A percentile compares a stretch with the other conserved stretches of the same genome.
These are phyloP conservation scores for Rhododendron simsii DNA, from an alignment of 148 eudicot species.

Conservation along the genomic window DNA sequence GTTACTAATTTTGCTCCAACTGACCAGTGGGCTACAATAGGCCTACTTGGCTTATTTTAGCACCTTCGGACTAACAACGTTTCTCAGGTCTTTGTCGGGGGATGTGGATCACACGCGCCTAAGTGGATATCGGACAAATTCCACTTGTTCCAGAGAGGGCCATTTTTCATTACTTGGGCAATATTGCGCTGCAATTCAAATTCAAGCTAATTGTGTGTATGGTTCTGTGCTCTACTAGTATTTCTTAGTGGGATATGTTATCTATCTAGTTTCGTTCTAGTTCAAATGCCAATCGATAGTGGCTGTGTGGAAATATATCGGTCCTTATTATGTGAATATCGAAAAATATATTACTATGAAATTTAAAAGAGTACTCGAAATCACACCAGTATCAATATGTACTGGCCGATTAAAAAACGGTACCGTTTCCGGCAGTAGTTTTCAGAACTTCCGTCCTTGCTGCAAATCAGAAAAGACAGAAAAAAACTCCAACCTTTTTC, in stretches of 20 bases:
- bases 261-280: not conserved
- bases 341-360: not conserved
- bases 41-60: slow-evolving; percentile 1
- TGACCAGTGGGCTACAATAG: not conserved
- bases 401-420: too few species aligned
- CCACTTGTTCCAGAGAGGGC: not conserved
- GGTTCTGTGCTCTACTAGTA: too few species aligned
- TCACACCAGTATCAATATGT: too few species aligned
- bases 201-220: not conserved
- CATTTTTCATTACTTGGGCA: not conserved
- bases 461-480: not conserved
- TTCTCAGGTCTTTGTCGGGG: not conserved
- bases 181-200: not conserved
- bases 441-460: too few species aligned
- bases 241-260: not conserved
- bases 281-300: not conserved
- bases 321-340: not conserved
- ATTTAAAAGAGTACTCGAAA: not conserved
- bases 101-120: not conserved
- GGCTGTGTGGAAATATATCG: not conserved
- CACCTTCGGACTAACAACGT: not conserved
- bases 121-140: not conserved
- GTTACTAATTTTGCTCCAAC: slow-evolving; percentile 8
- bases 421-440: not conserved
- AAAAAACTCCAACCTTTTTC: not conserved